Base-by-base conservation (phyloP, 2,329 filamentous ascomycete genomes). In the Stachybotrys elegans region DNA sequence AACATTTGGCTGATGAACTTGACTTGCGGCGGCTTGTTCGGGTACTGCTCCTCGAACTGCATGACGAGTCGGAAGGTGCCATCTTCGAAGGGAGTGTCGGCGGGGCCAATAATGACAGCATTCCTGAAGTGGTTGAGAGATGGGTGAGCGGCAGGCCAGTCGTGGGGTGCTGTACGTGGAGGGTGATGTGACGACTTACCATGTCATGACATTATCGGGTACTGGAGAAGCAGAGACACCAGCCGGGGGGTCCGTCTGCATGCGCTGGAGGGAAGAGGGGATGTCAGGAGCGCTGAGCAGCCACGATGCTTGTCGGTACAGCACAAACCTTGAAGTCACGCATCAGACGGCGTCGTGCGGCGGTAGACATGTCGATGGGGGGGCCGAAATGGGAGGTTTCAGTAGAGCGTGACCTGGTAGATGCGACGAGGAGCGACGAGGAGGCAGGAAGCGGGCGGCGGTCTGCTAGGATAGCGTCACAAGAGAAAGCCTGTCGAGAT, bases 1-100 rank as follows among this genome's bases (percentile, higher is more conserved):
- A 98, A 98, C 93, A 98, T 98, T 65, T 93, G 83, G 67, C 88
- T 95, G 65, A 98, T 95, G 66, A 98, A 98, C 63, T 97, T 97
- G 70, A 97, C 93, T 25, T 90, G 87, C 0, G 93, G 93, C 5
- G 93, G 93, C 66, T 97, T 97, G 71, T 97, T 98, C 22, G 93
- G 93, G 59, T 98, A 98, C 60, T 95, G 91, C 67, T 98, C 93
- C 63, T 97, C 93, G 57, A 98, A 98, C 62, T 96, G 90, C 92
- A 98, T 97, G 42, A 97, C 91, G 11, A 98, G 83, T 53, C 92
- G 79, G 66, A 98, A 98, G 19, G 93, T 98, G 50, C 93, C 93
- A 66, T 98, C 93, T 69, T 98, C 93, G 60, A 97, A 98, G 1
- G 93, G 92, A 2, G 93, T 98, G 60, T 98, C 93, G 48, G 89